These are phyloP conservation scores for Cercophora scortea DNA, from an alignment of 495 filamentous ascomycete species.

Conservation along the genomic window DNA sequence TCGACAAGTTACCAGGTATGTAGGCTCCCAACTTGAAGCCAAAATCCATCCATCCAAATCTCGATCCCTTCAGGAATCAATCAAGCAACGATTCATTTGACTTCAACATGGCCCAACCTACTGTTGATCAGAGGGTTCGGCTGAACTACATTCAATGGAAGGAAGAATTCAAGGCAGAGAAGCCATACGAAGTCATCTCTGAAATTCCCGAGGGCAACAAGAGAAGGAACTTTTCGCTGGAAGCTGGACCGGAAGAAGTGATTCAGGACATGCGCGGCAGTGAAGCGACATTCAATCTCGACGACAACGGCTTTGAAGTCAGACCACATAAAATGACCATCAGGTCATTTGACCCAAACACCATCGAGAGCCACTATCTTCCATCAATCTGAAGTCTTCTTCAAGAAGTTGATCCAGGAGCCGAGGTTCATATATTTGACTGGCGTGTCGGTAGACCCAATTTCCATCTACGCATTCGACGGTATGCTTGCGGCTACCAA, in stretches of 20 bases:
- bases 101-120: too few species aligned
- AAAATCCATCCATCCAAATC: too few species aligned
- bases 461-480: too few species aligned
- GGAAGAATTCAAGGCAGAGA: neutral
- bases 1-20: too few species aligned
- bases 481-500: too few species aligned
- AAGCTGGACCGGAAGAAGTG: neutral
- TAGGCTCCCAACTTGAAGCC: too few species aligned
- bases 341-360: neutral
- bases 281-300: neutral
- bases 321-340: neutral
- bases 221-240: neutral
- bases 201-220: neutral
- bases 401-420: neutral
- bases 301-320: neutral
- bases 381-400: neutral
- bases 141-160: conserved; percentile 2
- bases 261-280: neutral
- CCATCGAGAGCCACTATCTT: neutral
- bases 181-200: conserved; percentile 2
- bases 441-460: neutral
- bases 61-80: too few species aligned
- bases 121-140: neutral
- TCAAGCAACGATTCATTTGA: too few species aligned
- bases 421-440: neutral